Evolutionary conservation across 208 protist genomes (phyloP).

Genomic region (Jaenimonas drosophilae): DNA sequence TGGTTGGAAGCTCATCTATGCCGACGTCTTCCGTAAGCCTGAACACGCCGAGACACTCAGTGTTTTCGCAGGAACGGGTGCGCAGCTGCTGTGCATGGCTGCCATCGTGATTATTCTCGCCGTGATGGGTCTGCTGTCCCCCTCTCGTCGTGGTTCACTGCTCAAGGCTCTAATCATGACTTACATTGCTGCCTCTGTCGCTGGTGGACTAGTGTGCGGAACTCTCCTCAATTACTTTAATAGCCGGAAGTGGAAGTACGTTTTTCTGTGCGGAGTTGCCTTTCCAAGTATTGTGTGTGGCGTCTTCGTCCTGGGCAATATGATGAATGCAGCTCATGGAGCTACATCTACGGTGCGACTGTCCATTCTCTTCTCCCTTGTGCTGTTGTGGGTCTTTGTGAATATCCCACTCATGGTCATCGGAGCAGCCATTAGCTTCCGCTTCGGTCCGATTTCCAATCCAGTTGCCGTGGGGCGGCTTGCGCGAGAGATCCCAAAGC

Average conservation of each 20-base stretch:
- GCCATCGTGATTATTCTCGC: constrained; percentile 83
- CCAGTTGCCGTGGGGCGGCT: constrained; percentile 93
- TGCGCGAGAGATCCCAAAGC: constrained; percentile 92
- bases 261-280: constrained; percentile 59
- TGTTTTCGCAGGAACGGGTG: constrained; percentile 89
- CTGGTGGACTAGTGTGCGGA: constrained; percentile 91
- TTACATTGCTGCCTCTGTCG: constrained; percentile 68
- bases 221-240: constrained; percentile 87
- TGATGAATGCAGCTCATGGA: constrained; percentile 46
- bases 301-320: constrained; percentile 53
- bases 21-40: constrained; percentile 95
- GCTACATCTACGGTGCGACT: constrained; percentile 63
- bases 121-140: constrained; percentile 93
- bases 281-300: constrained; percentile 54
- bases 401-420: constrained; percentile 94
- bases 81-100: constrained; percentile 90
- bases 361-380: constrained; percentile 33
- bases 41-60: constrained; percentile 67
- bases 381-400: constrained; percentile 86
- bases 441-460: constrained; percentile 60
- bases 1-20: constrained; percentile 96
- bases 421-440: constrained; percentile 93
- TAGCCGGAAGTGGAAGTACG: constrained; percentile 87
- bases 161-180: constrained; percentile 67
- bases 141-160: constrained; percentile 91